phyloP scores from a whole-genome alignment of 768 basidiomycete genomes.

The Dioszegia hungarica region DNA sequence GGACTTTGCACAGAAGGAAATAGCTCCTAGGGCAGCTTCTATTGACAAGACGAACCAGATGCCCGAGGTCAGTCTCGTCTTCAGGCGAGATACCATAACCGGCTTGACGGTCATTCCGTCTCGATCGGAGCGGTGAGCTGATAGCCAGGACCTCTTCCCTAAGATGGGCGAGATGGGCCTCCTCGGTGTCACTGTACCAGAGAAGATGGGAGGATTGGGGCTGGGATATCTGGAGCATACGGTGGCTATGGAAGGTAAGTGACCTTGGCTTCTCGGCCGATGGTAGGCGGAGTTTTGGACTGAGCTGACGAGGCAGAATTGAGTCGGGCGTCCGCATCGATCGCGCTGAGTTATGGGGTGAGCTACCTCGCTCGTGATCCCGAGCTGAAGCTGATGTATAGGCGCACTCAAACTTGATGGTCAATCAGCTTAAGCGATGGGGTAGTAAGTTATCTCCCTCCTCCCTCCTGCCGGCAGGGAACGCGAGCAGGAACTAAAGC shows the following conservation, averaged over 20 bases:
- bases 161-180: conserved; percentile 39
- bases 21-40: conserved; percentile 78
- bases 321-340: conserved; percentile 82
- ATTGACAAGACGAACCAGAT: conserved; percentile 81
- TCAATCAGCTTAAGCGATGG: conserved; percentile 41
- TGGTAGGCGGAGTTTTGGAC: not conserved
- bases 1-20: conserved; percentile 74
- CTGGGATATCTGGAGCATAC: conserved; percentile 83
- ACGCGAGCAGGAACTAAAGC: not conserved
- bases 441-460: conserved; percentile 29
- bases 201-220: conserved; percentile 73
- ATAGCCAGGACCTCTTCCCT: conserved; percentile 30
- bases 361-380: conserved; percentile 5
- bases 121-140: no score
- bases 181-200: conserved; percentile 61
- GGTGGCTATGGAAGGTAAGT: conserved; percentile 78
- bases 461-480: no score
- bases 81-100: no score
- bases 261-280: not conserved
- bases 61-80: conserved; percentile 59
- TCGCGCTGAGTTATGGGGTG: conserved; percentile 59
- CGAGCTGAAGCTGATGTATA: not conserved
- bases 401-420: conserved; percentile 45
- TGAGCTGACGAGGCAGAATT: conserved; percentile 53
- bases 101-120: no score